Evolutionary conservation across 208 protist species (phyloP).

Genomic region (Crithidia thermophila): DNA sequence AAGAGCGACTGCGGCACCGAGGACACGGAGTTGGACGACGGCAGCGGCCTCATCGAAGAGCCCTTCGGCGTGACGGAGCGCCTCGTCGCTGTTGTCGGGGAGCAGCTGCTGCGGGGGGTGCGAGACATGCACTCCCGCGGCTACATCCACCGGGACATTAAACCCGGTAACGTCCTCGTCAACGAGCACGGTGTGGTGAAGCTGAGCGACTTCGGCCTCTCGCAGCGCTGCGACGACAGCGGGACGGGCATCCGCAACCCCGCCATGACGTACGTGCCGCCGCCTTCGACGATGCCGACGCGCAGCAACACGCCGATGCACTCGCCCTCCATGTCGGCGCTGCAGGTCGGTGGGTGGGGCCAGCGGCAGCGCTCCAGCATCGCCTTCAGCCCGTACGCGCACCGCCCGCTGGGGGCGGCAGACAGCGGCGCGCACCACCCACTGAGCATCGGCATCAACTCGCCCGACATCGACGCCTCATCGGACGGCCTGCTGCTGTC

Average conservation of each 20-base stretch:
- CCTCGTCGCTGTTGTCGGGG: constrained; percentile 78
- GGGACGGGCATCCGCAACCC: constrained; percentile 33
- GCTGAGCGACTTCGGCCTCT: constrained; percentile 97
- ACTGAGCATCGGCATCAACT: background rate
- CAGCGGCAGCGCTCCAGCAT: background rate
- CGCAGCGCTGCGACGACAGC: constrained; percentile 49
- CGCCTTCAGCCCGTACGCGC: constrained; percentile 9
- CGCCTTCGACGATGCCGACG: constrained; percentile 25
- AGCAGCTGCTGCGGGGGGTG: constrained; percentile 83
- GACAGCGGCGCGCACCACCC: background rate
- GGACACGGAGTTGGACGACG: constrained; percentile 27
- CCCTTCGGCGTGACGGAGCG: constrained; percentile 66
- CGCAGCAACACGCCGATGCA: constrained; percentile 38
- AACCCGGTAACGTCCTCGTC: constrained; percentile 90
- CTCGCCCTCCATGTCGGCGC: constrained; percentile 15
- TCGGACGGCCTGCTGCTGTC: constrained; percentile 9
- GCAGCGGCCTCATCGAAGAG: constrained; percentile 50
- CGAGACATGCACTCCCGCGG: constrained; percentile 86
- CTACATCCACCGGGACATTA: constrained; percentile 93
- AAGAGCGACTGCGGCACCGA: constrained; percentile 34
- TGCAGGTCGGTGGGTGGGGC: constrained; percentile 7
- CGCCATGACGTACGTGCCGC: constrained; percentile 20
- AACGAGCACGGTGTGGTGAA: constrained; percentile 78
- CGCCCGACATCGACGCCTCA: constrained; percentile 14
- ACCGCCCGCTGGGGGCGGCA: background rate